Evolutionary conservation across 2,329 filamentous ascomycete species (phyloP), one percentile per base, ranked within the genome.

Genomic region (Pseudogymnoascus sp.): DNA sequence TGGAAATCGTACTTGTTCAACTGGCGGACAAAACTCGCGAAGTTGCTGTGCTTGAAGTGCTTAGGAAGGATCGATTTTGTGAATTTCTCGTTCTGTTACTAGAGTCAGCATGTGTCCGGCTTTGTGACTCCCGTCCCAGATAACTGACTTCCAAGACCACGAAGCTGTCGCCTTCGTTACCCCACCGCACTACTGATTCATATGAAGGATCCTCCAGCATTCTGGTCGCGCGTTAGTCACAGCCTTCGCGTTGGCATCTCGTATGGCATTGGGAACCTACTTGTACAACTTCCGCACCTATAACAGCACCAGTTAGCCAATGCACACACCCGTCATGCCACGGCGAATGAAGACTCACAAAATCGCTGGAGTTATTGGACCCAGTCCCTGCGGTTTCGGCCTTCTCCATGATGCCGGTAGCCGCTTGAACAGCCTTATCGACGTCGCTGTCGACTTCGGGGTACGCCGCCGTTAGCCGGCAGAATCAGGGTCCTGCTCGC

Each of bases 1-100:
- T 99, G 94, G 69, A 99, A 99, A 72, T 96, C 92, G 74, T 96
- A 97, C 74, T 97, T 97, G 79, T 97, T 97, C 63, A 97, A 79
- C 74, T 97, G 92, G 58, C 92, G 88, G 63, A 97, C 92, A 72
- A 97, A 97, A 75, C 92, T 96, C 33, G 92, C 92, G 78, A 97
- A 97, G 74, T 97, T 97, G 82, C 91, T 96, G 77, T 97, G 94
- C 76, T 99, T 99, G 81, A 99, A 99, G 71, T 97, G 92, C 73
- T 97, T 97, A 2, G 94, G 94, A 13, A 99, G 84, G 69, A 99
- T 96, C 39, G 90, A 89, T 74, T 97, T 96, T 21, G 94, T 97
- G 72, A 99, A 99, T 74, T 96, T 96, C 74, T 97, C 93, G 74
- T 95, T 96, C 93, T 97, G 73, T 26, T 63, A 59, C 57, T 37